phyloP scores from a whole-genome alignment of 2,329 filamentous ascomycete species.

The Periconia sp. region DNA sequence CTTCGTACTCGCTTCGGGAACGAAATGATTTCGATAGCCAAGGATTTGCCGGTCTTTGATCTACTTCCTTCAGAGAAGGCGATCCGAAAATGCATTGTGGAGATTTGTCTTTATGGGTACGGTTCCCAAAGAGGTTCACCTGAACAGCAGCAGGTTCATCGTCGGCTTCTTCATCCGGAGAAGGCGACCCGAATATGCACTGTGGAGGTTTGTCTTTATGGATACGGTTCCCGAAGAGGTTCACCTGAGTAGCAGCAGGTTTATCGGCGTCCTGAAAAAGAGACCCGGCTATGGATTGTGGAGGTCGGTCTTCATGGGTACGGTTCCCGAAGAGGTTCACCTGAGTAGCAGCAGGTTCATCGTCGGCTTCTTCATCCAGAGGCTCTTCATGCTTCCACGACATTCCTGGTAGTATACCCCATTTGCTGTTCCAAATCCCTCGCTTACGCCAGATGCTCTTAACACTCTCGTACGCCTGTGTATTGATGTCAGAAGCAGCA shows the following conservation, averaged over 20 bases:
- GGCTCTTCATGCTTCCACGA: conserved; percentile 39
- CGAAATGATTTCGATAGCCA: too few relatives aligned
- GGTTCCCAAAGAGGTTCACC: neutral
- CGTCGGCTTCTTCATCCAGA: conserved; percentile 6
- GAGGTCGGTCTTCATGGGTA: conserved; percentile 8
- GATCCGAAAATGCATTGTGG: too few relatives aligned
- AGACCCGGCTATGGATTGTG: too few relatives aligned
- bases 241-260: neutral
- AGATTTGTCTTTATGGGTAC: conserved; percentile 7
- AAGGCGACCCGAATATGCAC: too few relatives aligned
- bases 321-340: neutral
- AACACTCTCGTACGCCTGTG: conserved; percentile 34
- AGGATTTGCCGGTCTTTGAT: too few relatives aligned
- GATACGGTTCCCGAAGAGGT: neutral
- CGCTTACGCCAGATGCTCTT: conserved; percentile 34
- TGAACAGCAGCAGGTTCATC: conserved; percentile 2
- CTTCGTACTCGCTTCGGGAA: too few relatives aligned
- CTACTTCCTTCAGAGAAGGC: too few relatives aligned
- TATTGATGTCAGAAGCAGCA: conserved; percentile 35
- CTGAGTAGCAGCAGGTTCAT: conserved; percentile 1
- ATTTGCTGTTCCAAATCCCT: conserved; percentile 35
- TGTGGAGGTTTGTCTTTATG: conserved; percentile 11
- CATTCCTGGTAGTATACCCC: conserved; percentile 38
- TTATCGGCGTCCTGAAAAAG: too few relatives aligned
- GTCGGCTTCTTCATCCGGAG: too few relatives aligned